Evolutionary conservation across 108 stramenopile genomes (phyloP), one percentile per base, ranked within the genome.

Genomic region (Pseudonitzschia multistriata): DNA sequence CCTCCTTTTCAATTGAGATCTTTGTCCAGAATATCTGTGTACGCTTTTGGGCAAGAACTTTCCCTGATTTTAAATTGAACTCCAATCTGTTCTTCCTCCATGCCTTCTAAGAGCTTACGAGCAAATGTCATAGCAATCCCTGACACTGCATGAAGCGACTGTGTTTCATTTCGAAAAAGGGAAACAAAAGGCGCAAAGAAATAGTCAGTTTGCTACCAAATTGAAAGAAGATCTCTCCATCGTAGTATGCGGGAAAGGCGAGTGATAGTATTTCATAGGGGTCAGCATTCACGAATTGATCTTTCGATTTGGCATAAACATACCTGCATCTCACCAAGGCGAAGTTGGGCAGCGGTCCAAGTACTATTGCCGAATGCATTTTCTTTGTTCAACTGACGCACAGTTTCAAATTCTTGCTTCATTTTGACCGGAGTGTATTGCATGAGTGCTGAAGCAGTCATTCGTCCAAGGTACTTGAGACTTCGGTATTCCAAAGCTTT

Each of bases 401-500:
- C 60, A 1, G 54, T 35, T 48, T 62, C 57, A 30, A 28, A 49
- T 49, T 71, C 72, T 54, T 67, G 62, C 19, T 66, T 47, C 45
- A 74, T 50, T 42, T 25, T 49, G 47, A 67, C 49, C 53, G 49
- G 24, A 33, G 61, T 34, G 60, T 84, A 93, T 25, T 78, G 77
- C 28, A 73, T 45, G 28, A 88, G 66, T 27, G 79, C 74, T 30
- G 77, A 75, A 39, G 65, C 74, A 31, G 80, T 56, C 39, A 90
- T 50, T 45, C 92, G 83, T 15, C 70, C 76, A 11, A 93, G 66
- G 53, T 82, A 88, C 74, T 80, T 78, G 34, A 82, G 56, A n/a
- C 86, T 75, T 39, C 89, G 77, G 49, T 79, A 89, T 67, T 93
- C 89, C 39, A 91, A 62, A 11, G 79, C 72, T 54, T 79, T 68